Percentiles rank a stretch among this genome's conserved stretches.
Conservation (phyloP, 192 early-diverging fungal species). For the Chytriomyces sp. region DNA sequence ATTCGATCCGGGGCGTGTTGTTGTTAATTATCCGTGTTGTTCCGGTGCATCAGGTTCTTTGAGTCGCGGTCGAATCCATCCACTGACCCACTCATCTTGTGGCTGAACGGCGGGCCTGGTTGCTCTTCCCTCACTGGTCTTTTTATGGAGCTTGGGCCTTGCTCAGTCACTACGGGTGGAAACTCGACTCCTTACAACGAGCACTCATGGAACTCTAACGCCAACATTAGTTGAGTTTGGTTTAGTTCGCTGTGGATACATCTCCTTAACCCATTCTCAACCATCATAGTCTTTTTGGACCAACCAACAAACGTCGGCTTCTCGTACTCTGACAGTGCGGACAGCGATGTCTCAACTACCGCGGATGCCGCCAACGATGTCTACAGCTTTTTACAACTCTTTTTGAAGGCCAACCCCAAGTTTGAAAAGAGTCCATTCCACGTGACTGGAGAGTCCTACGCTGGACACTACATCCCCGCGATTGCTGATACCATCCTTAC, state of each 20-base stretch:
- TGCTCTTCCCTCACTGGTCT: slow-evolving; percentile 77
- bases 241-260: slow-evolving; percentile 42
- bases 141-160: slow-evolving; percentile 84
- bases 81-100: slow-evolving; percentile 79
- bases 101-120: slow-evolving; percentile 79
- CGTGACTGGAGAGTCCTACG: slow-evolving; percentile 36
- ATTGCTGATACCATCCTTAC: slow-evolving; percentile 81
- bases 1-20: neutral
- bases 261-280: neutral
- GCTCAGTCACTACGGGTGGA: slow-evolving; percentile 78
- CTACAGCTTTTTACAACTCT: slow-evolving; percentile 91
- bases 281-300: slow-evolving; percentile 29
- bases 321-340: slow-evolving; percentile 70
- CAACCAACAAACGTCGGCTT: slow-evolving; percentile 90
- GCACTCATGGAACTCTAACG: slow-evolving; percentile 89
- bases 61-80: slow-evolving; percentile 78
- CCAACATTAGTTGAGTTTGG: slow-evolving; percentile 57
- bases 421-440: slow-evolving; percentile 75
- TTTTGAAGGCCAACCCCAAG: slow-evolving; percentile 85
- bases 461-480: slow-evolving; percentile 93
- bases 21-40: neutral
- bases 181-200: slow-evolving; percentile 67
- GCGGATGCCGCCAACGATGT: slow-evolving; percentile 82
- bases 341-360: slow-evolving; percentile 68
- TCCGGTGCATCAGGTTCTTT: slow-evolving; percentile 93